A percentile compares a stretch with the other conserved stretches of the same genome.
These are phyloP conservation scores for Penicillium sp. DNA, from an alignment of 2,329 filamentous ascomycete genomes.

Conservation along the genomic window DNA sequence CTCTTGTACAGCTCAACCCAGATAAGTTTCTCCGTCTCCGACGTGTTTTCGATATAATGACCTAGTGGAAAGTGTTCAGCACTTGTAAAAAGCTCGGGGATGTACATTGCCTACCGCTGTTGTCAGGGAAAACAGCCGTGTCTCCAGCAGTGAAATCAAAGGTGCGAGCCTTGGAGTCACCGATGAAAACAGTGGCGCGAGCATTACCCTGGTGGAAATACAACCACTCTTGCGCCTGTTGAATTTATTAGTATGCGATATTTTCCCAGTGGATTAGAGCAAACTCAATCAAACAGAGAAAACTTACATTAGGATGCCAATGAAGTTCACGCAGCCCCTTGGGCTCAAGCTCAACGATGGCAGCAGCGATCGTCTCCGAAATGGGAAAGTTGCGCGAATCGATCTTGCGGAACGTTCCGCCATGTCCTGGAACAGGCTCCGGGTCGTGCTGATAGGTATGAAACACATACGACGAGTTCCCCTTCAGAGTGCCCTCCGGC, in stretches of 20 bases:
- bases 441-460: slow-evolving; percentile 56
- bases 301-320: slow-evolving; percentile 65
- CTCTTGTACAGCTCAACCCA: slow-evolving; percentile 71
- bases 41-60: slow-evolving; percentile 69
- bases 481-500: slow-evolving; percentile 50
- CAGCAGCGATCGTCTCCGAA: slow-evolving; percentile 63
- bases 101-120: slow-evolving; percentile 38
- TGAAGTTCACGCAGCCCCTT: slow-evolving; percentile 64
- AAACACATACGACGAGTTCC: slow-evolving; percentile 63
- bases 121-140: slow-evolving; percentile 66
- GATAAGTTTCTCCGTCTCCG: slow-evolving; percentile 60
- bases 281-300: too few relatives aligned
- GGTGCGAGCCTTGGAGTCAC: slow-evolving; percentile 59
- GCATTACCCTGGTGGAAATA: slow-evolving; percentile 66
- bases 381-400: slow-evolving; percentile 67
- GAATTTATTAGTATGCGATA: not conserved
- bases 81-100: not conserved
- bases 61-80: slow-evolving; percentile 30
- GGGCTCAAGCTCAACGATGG: slow-evolving; percentile 63
- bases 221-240: slow-evolving; percentile 65
- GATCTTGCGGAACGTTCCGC: slow-evolving; percentile 62
- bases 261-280: too few relatives aligned
- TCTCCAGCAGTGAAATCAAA: slow-evolving; percentile 69
- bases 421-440: slow-evolving; percentile 59
- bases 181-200: slow-evolving; percentile 65